Base-by-base conservation (phyloP, 2,329 filamentous ascomycete species). In the Ceratocystiopsis sp. region DNA sequence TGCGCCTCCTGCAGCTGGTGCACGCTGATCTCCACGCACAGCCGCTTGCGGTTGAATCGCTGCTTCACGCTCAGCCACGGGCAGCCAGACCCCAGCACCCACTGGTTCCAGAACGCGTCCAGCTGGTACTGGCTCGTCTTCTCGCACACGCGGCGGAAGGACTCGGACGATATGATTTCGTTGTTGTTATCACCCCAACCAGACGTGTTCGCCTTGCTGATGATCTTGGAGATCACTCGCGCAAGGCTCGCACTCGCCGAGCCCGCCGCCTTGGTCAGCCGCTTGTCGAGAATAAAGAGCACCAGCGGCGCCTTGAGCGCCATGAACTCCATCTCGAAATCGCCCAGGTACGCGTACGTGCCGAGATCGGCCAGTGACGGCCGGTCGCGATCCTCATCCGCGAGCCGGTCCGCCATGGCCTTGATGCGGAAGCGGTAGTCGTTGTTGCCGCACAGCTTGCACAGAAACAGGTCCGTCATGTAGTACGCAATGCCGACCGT, bases 31-130 rank as follows among this genome's bases (percentile, higher is more conserved):
- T 96, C 87, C 1, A 98, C 85, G 25, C 89, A 87, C 4, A 96
- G 69, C 52, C 93, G 83, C 65, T 98, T 98, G 65, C 96, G 96
- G 57, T 98, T 98, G 63, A 98, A 98, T 16, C 80, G 75, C 51
- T 94, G 87, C 35, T 78, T 82, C 40, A 93, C 83, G 40, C 80
- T 71, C 52, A 98, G 93, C 37, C 78, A 75, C 0, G 93, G 91
- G 53, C 87, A 96, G 1, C 93, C 93, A 15, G 85, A 79, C 12
- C 83, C 80, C 49, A 80, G 74, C 0, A 98, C 75, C 89, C 89
- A 98, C 56, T 98, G 89, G 37, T 79, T 77, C 70, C 93, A 96
- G 57, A 98, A 96, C 1, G 75, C 70, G 48, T 98, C 91, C 0
- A 95, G 72, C 25, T 49, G 50, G 47, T 81, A 80, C 54, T 91